Evolutionary conservation across 495 filamentous ascomycete genomes (phyloP).

Genomic region (Lophium mytilinum): DNA sequence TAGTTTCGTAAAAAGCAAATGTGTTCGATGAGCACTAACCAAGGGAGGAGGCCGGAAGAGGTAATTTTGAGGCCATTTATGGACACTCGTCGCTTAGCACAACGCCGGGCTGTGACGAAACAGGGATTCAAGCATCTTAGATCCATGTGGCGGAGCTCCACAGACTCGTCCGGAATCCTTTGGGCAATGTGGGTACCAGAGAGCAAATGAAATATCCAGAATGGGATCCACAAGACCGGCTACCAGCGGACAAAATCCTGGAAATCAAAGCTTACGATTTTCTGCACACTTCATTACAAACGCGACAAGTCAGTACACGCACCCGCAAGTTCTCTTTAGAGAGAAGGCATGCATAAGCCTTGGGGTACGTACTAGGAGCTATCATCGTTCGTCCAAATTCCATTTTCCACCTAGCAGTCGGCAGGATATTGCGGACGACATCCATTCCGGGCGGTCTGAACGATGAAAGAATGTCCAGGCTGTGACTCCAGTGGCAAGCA

Average conservation of each 20-base stretch:
- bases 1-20: neutral
- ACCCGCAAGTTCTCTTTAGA: conserved; percentile 11
- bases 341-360: conserved; percentile 13
- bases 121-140: neutral
- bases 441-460: too few relatives aligned
- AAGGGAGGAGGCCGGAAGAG: neutral
- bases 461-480: too few relatives aligned
- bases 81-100: neutral
- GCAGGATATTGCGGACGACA: neutral
- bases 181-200: too few relatives aligned
- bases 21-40: neutral
- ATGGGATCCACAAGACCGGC: neutral
- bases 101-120: neutral
- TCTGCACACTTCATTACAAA: conserved; percentile 2
- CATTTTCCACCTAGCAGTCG: neutral
- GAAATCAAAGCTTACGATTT: conserved; percentile 5
- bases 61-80: neutral
- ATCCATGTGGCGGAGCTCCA: neutral
- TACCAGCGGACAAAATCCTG: conserved; percentile 4
- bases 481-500: too few relatives aligned
- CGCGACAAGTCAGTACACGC: conserved; percentile 20
- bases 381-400: conserved; percentile 7
- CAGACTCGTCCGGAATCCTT: neutral
- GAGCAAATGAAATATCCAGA: too few relatives aligned
- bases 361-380: conserved; percentile 19